Base-by-base conservation (phyloP, 1,284 basidiomycete species). In the Cutaneotrichosporon sp. region DNA sequence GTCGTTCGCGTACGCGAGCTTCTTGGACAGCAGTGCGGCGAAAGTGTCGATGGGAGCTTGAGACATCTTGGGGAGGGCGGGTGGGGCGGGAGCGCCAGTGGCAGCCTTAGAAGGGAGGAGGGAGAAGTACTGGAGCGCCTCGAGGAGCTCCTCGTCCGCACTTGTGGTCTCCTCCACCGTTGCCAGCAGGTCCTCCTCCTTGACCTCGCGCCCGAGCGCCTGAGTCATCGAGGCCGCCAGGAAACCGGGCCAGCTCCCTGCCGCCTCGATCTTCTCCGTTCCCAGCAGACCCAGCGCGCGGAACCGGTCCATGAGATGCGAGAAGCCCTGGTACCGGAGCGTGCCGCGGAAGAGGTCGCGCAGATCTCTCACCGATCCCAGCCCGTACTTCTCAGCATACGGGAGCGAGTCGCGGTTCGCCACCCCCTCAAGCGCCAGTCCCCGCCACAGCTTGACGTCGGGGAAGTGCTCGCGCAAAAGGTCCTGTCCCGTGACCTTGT, bases 271-370 rank as follows among this genome's bases (percentile, higher is more conserved):
- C 46, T 73, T 66, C 21, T 76, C 71, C 65, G 74, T 74, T 55
- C 88, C 85, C 49, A 96, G 82, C 21, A 97, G 81, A 0, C 94
- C 94, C 22, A 94, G 81, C 11, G 80, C 73, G 59, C 87, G 86
- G 83, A 96, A 92, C 0, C 86, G 84, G 56, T 89, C 84, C 82
- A 97, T 87, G 34, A 93, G 81, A 9, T 83, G 80, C 7, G 89
- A 85, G 78, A 95, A 97, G 10, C 94, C 93, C 46, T 90, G 89
- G 79, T 96, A 96, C 88, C 91, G 86, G 56, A 97, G 80, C 1
- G 95, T 97, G 4, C 94, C 95, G 52, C 94, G 85, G 72, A 97
- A 83, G 60, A 95, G 82, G 4, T 91, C 91, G 57, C 84, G 82
- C 63, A 91, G 71, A 2, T 81, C 80, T 1, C 83, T 77, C 10